Evolutionary conservation across 192 early-diverging fungal genomes (phyloP), one percentile per base, ranked within the genome.

Genomic region (Geranomyces variabilis): DNA sequence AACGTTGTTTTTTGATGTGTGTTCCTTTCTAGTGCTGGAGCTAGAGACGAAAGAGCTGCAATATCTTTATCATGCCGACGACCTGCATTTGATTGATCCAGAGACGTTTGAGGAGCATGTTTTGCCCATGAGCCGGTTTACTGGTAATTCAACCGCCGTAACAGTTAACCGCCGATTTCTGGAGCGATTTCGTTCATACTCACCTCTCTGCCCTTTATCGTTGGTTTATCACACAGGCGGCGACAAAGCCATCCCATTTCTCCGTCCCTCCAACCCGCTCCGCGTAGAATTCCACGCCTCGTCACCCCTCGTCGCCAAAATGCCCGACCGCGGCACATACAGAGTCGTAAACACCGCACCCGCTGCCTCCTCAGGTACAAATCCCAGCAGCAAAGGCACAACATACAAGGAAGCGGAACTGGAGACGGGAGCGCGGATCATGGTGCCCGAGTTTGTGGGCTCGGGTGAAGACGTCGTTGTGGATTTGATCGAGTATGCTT

Each of bases 381-480:
- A 76, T 55, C 87, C 84, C 9, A 78, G 89, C 43, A 41, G 36
- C 36, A 93, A 90, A 75, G 91, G 91, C 21, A 85, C 90, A 5
- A 84, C 84, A 0, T 91, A 81, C 65, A 87, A 90, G 67, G 79
- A 83, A 3, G 92, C 91, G 14, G 78, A 75, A 17, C 77, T 94
- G 15, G 82, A 85, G 22, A 88, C 88, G 51, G 91, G 89, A 5
- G 84, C 82, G 30, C 81, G 77, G 44, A 81, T 96, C 17, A 80
- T 79, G 72, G 90, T 96, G 9, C 94, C 94, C 13, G 89, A 92
- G 70, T 94, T 94, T 86, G 84, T 94, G 29, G 87, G 90, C 70
- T 76, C 80, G 14, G 93, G 92, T 29, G 94, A 96, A 41, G 81
- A 75, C 47, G 84, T 95, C 22, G 55, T 90, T 1, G 86, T 95